Conservation (phyloP, 139 green algal species). For the Tetraselmis striata region DNA sequence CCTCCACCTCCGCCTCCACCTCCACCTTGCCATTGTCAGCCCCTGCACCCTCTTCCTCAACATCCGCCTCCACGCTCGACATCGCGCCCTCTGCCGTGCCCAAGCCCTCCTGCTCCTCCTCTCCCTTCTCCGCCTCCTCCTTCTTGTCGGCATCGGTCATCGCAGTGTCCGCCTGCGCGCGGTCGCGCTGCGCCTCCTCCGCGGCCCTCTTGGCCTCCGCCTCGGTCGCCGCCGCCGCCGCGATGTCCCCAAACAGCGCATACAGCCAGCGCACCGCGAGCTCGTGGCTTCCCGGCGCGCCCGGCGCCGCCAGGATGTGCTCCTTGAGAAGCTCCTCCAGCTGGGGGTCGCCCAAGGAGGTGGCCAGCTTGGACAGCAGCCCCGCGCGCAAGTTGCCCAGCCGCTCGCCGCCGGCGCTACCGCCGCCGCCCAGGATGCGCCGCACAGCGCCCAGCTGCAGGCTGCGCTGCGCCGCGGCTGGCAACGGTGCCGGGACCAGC, state of each 20-base stretch:
- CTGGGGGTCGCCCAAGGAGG: constrained; percentile 13
- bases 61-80: not conserved
- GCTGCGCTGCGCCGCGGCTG: constrained; percentile 6
- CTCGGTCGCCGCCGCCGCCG: not conserved
- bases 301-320: constrained; percentile 25
- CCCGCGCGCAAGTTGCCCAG: constrained; percentile 20
- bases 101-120: not conserved
- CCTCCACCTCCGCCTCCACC: not conserved
- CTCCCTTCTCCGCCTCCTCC: not conserved
- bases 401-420: constrained; percentile 11
- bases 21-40: not conserved
- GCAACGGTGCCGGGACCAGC: constrained; percentile 21
- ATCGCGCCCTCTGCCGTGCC: too few species aligned
- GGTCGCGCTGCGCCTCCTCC: not conserved
- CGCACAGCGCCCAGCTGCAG: constrained; percentile 40
- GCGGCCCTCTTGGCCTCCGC: constrained; percentile 3
- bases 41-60: not conserved
- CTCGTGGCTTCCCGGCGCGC: constrained; percentile 18
- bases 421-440: constrained; percentile 35
- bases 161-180: not conserved
- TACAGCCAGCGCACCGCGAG: constrained; percentile 42
- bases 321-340: constrained; percentile 30
- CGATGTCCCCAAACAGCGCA: constrained; percentile 35
- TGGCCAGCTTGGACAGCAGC: constrained; percentile 40
- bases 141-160: not conserved